Base-by-base conservation (phyloP, 1,284 basidiomycete genomes). In the Boletus austroedulis region DNA sequence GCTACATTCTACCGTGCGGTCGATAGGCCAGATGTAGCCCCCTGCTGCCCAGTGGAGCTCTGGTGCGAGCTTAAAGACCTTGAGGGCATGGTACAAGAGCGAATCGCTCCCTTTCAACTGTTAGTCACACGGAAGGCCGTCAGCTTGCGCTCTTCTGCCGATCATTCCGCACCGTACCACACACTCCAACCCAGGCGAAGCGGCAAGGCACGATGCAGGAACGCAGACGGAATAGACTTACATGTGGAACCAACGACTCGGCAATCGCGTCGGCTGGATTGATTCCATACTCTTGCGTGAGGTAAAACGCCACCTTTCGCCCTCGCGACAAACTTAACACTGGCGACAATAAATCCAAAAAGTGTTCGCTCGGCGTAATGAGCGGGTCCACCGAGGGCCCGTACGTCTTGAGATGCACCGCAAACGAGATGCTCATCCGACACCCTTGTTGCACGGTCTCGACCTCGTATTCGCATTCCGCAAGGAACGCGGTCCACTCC, bases 41-140 rank as follows among this genome's bases (percentile, higher is more conserved):
- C 89, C 89, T 28, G 90, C 89, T 23, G 84, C 83, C 86, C 89
- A 92, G 56, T 87, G 85, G 1, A 92, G 78, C 62, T 88, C 87
- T 0, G 88, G 87, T 2, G 76, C 71, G 38, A 92, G 82, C 62
- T 90, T 89, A 76, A 85, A 90, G 28, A 86, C 71, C 71, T 88
- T 89, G 66, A 92, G 75, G 4, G 88, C 86, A 57, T 89, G 86
- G 69, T 89, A 90, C 15, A 92, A 72, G 38, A 89, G 70, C 6
- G 86, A 84, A 65, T 92, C 89, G 21, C 85, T 85, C 31, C 87
- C 88, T 74, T 89, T 90, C 51, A 92, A 74, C 90, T 92, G 65
- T 26, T 53, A 46, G 49, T 48, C 58, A 12, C 45, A 48, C 19
- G 24, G 28, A 4, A 54, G 56, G 14, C 46, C 51, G 61, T 72